phyloP scores from a whole-genome alignment of 306 rosid genomes.

The Acacia crassicarpa region DNA sequence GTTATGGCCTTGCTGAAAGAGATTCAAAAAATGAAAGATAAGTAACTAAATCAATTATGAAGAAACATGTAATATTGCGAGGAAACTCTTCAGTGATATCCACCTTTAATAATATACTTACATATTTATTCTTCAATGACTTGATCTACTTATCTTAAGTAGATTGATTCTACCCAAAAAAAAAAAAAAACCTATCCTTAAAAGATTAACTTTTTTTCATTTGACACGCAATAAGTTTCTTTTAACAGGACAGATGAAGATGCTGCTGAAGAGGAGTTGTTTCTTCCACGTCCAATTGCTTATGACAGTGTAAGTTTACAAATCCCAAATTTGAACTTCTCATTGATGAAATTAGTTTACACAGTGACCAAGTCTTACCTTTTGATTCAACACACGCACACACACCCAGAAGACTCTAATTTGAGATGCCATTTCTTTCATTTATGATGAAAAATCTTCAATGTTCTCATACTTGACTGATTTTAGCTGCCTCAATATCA shows the following conservation, averaged over 20 bases:
- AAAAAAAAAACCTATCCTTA: neutral
- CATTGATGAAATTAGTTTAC: neutral
- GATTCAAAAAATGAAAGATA: neutral
- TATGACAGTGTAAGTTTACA: constrained; percentile 49
- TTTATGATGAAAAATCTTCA: neutral
- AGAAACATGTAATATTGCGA: neutral
- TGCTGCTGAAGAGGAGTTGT: constrained; percentile 69
- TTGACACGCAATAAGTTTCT: constrained; percentile 16
- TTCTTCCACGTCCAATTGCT: constrained; percentile 42
- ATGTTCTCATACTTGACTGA: neutral
- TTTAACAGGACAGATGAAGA: constrained; percentile 72
- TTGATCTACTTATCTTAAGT: neutral
- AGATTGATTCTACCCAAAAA: neutral
- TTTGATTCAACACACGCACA: too few species aligned
- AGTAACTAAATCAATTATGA: neutral
- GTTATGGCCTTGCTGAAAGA: neutral
- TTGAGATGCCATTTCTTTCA: neutral
- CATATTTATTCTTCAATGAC: neutral
- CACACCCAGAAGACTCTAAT: neutral
- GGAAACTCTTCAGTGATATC: neutral
- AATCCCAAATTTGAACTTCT: constrained; percentile 6
- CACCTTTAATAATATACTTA: neutral
- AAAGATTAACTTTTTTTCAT: neutral
- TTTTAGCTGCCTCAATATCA: neutral
- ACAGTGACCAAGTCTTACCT: neutral